A percentile compares a stretch with the other conserved stretches of the same genome.
Conservation (phyloP, 139 green algal species). For the Picochlorum sp. region DNA sequence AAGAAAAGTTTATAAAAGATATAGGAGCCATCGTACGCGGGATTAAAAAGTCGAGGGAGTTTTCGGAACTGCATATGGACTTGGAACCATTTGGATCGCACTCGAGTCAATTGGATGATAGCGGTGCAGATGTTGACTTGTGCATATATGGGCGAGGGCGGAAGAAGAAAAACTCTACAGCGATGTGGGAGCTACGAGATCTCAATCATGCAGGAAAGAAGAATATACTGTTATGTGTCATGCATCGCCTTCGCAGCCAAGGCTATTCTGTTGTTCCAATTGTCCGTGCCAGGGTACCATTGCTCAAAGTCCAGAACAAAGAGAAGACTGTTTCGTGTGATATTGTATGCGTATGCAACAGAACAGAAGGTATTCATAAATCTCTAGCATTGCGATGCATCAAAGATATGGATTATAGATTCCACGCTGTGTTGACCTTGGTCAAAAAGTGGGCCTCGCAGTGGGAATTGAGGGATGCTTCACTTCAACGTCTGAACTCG, state of each 20-base stretch:
- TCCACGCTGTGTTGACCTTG: constrained; percentile 38
- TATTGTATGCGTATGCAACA: too few relatives aligned
- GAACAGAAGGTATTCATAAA: constrained; percentile 18
- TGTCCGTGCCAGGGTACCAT: too few relatives aligned
- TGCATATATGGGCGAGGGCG: neutral
- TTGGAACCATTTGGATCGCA: too few relatives aligned
- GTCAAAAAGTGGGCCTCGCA: constrained; percentile 73
- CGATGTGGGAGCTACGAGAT: neutral
- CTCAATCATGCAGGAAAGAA: neutral
- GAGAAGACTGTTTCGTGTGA: too few relatives aligned
- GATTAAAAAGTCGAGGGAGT: too few relatives aligned
- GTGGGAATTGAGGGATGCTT: constrained; percentile 62
- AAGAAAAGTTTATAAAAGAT: too few relatives aligned
- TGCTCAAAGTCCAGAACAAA: neutral
- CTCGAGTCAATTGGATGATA: too few relatives aligned
- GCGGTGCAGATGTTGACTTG: too few relatives aligned
- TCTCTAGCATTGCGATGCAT: constrained; percentile 49
- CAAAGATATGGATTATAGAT: constrained; percentile 35
- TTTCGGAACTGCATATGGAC: too few relatives aligned
- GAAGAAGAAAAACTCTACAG: neutral
- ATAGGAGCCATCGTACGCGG: too few relatives aligned
- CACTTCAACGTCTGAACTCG: constrained; percentile 67
- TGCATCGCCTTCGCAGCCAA: neutral
- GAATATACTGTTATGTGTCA: neutral
- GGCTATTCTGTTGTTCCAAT: too few relatives aligned